Percentiles rank a stretch among this genome's conserved stretches.
phyloP scores from a whole-genome alignment of 805 yeast species.

The Yarrowia sp. region DNA sequence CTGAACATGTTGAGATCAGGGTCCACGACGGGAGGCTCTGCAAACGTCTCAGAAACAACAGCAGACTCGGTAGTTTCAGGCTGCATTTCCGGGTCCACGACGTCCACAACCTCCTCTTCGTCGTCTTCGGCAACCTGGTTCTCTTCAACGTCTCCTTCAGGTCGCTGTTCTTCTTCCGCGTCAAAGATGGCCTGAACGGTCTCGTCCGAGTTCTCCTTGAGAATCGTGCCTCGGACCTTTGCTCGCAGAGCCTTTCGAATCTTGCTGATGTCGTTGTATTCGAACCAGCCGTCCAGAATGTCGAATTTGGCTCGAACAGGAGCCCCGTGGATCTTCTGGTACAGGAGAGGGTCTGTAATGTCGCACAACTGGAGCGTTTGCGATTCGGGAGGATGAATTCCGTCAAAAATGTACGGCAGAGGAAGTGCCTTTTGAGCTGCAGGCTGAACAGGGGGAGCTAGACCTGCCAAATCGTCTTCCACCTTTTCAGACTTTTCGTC shows the following conservation, averaged over 20 bases:
- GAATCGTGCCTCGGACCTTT: conserved; percentile 39
- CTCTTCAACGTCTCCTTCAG: conserved; percentile 29
- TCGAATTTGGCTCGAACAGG: conserved; percentile 46
- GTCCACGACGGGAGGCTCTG: neutral
- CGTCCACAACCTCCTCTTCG: conserved; percentile 14
- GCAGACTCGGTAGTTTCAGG: conserved; percentile 11
- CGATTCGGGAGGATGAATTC: conserved; percentile 61
- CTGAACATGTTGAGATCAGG: conserved; percentile 18
- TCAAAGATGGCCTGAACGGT: conserved; percentile 11
- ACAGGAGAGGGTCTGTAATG: conserved; percentile 61
- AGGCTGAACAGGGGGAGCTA: conserved; percentile 33
- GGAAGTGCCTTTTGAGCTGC: conserved; percentile 31
- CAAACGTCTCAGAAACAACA: neutral
- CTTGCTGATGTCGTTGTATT: conserved; percentile 55
- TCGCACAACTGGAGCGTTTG: conserved; percentile 79
- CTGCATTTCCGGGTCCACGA: neutral
- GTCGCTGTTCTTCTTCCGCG: conserved; percentile 34
- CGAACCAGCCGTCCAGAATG: conserved; percentile 78
- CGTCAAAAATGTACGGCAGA: conserved; percentile 62
- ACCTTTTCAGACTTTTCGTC: conserved; percentile 32
- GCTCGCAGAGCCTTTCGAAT: conserved; percentile 68
- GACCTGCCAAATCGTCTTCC: conserved; percentile 30
- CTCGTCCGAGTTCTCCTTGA: conserved; percentile 3
- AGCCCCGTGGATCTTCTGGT: conserved; percentile 42
- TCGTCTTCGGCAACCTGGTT: conserved; percentile 8